phyloP scores from a whole-genome alignment of 768 basidiomycete species.

The Mycena leptocephala region DNA sequence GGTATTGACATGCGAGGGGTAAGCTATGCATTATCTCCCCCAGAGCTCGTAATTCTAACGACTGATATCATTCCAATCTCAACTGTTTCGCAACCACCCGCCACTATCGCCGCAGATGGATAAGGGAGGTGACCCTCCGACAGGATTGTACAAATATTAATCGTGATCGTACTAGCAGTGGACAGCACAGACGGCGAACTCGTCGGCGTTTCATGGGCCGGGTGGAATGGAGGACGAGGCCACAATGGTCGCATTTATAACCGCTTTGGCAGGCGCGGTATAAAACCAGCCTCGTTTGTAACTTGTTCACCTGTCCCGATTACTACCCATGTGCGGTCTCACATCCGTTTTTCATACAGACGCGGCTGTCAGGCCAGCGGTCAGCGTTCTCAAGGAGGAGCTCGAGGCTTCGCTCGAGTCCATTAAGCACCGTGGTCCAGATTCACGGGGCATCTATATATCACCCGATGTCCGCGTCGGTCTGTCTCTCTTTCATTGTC shows the following conservation, averaged over 20 bases:
- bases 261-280: not conserved
- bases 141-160: not conserved
- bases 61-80: no score
- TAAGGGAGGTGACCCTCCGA: not conserved
- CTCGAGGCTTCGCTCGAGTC: constrained; percentile 20
- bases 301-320: not conserved
- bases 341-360: constrained; percentile 8
- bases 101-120: not conserved
- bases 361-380: not conserved
- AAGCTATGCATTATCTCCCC: no score
- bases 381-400: not conserved
- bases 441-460: constrained; percentile 29
- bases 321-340: constrained; percentile 19
- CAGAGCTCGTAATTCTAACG: no score
- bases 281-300: not conserved
- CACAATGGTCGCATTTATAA: not conserved
- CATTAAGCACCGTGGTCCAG: constrained; percentile 34
- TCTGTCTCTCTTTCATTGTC: not conserved
- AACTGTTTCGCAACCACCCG: no score
- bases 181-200: not conserved
- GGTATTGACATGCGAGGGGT: no score
- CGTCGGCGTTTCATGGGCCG: not conserved
- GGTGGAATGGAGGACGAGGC: not conserved
- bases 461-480: constrained; percentile 32
- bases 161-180: not conserved